Conservation (phyloP, 768 basidiomycete species). For the Trametes meyenii region DNA sequence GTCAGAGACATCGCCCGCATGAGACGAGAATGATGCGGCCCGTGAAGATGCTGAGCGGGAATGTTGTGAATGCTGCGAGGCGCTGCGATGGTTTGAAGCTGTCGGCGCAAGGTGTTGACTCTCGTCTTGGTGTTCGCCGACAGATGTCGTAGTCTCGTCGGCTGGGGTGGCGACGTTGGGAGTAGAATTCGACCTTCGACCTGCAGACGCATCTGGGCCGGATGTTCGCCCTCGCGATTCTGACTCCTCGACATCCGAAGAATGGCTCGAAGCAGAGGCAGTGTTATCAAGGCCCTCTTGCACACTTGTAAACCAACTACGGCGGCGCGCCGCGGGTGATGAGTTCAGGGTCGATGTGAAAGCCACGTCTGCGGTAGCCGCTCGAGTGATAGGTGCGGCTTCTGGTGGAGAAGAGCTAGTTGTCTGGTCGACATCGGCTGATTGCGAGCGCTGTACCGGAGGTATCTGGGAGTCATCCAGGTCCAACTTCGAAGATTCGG, state of each 20-base stretch:
- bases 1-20: conserved; percentile 32
- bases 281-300: conserved; percentile 40
- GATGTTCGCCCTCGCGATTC: conserved; percentile 21
- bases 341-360: conserved; percentile 26
- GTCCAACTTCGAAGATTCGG: conserved; percentile 21
- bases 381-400: conserved; percentile 26
- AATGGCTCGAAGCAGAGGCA: neutral
- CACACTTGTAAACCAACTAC: conserved; percentile 57
- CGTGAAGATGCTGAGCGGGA: conserved; percentile 42
- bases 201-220: conserved; percentile 7
- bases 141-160: conserved; percentile 2
- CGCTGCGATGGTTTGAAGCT: conserved; percentile 6
- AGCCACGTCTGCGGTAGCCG: conserved; percentile 29
- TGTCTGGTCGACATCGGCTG: conserved; percentile 30
- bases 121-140: conserved; percentile 1
- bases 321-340: conserved; percentile 40
- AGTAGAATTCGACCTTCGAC: conserved; percentile 23
- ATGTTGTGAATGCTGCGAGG: conserved; percentile 37
- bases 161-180: neutral
- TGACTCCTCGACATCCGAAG: conserved; percentile 7
- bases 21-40: conserved; percentile 40
- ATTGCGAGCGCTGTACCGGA: conserved; percentile 33
- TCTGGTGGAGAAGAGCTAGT: conserved; percentile 28
- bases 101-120: conserved; percentile 18
- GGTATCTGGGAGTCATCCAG: conserved; percentile 23